These are phyloP conservation scores for Priceomyces medius DNA, from an alignment of 805 yeast genomes.

Conservation along the genomic window DNA sequence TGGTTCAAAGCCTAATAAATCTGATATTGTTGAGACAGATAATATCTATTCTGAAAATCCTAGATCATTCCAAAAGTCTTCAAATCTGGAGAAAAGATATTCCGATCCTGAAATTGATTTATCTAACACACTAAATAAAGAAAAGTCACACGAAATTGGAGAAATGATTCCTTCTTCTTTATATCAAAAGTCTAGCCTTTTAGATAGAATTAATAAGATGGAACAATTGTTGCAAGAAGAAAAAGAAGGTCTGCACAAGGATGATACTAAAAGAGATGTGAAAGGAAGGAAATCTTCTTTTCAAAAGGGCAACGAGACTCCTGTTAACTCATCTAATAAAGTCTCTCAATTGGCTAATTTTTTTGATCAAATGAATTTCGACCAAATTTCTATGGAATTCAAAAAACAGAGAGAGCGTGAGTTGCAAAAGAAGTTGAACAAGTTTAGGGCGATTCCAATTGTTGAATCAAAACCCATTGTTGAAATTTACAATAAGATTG, in stretches of 20 bases:
- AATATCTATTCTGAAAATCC: neutral
- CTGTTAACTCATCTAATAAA: conserved; percentile 15
- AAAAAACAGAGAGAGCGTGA: conserved; percentile 84
- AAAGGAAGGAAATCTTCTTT: conserved; percentile 7
- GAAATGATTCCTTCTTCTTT: conserved; percentile 22
- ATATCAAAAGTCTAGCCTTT: conserved; percentile 19
- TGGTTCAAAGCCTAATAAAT: neutral
- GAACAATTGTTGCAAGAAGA: conserved; percentile 24
- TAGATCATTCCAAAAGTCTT: conserved; percentile 16
- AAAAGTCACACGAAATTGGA: conserved; percentile 14
- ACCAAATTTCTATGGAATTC: conserved; percentile 78
- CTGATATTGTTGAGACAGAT: neutral
- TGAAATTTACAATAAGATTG: conserved; percentile 82
- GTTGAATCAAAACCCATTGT: conserved; percentile 82
- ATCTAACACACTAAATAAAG: conserved; percentile 12
- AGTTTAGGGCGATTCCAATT: conserved; percentile 68
- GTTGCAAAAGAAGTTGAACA: conserved; percentile 56
- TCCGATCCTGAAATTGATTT: conserved; percentile 9
- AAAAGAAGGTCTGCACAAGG: conserved; percentile 1
- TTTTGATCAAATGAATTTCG: conserved; percentile 75
- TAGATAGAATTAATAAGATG: conserved; percentile 27
- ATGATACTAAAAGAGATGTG: conserved; percentile 4
- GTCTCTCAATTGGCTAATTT: conserved; percentile 67
- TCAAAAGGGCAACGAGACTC: conserved; percentile 14
- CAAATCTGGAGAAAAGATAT: conserved; percentile 34